Evolutionary conservation across 1,284 basidiomycete species (phyloP).

Genomic region (Rhodotorula sp.): DNA sequence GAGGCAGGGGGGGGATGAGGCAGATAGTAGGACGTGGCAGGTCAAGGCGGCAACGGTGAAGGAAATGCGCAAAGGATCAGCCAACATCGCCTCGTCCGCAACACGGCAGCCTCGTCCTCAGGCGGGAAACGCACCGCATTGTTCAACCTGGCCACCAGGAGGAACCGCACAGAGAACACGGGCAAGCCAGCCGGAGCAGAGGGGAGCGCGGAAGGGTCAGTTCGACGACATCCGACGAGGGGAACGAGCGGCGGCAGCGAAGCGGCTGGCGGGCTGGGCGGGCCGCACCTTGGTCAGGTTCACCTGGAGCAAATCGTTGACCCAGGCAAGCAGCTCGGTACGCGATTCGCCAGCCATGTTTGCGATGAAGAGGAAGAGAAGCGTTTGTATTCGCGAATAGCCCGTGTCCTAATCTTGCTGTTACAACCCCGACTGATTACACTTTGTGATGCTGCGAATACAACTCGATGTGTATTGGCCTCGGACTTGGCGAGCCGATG

Average conservation of each 20-base stretch:
- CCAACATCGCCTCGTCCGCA: not conserved
- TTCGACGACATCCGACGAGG: not conserved
- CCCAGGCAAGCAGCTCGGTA: conserved; percentile 86
- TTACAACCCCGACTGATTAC: too few relatives aligned
- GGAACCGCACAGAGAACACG: too few relatives aligned
- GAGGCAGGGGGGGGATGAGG: not conserved
- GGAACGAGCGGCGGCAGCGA: not conserved
- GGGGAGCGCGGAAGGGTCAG: not conserved
- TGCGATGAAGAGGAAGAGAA: not conserved
- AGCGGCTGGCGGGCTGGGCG: not conserved
- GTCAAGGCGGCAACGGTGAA: too few relatives aligned
- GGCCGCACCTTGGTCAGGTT: conserved; percentile 73
- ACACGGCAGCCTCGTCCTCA: not conserved
- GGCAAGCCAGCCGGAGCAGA: not conserved
- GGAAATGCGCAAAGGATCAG: conserved; percentile 6
- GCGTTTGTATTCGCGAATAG: too few relatives aligned
- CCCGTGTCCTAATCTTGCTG: too few relatives aligned
- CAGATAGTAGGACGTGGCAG: not conserved
- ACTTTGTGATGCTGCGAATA: too few relatives aligned
- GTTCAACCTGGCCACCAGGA: conserved; percentile 59
- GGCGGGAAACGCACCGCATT: conserved; percentile 64
- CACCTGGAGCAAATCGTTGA: conserved; percentile 86
- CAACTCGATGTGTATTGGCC: too few relatives aligned
- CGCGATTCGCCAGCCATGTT: conserved; percentile 49
- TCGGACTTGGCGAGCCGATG: too few relatives aligned